These are phyloP conservation scores for Lachancea nothofagi DNA, from an alignment of 805 yeast species.

Conservation along the genomic window DNA sequence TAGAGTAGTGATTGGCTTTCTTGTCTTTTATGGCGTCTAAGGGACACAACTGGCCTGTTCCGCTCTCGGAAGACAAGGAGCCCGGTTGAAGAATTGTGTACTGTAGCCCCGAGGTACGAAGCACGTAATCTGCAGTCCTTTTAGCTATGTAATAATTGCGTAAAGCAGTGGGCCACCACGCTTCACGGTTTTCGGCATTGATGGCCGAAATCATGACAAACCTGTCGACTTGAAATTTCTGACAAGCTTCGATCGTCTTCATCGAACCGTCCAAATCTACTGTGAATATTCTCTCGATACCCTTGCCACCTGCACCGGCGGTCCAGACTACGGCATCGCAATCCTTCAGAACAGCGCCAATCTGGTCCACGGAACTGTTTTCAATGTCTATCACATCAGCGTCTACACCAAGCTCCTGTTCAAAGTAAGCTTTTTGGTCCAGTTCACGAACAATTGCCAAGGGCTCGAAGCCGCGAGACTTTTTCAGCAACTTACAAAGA, in stretches of 20 bases:
- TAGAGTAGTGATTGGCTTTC: slow-evolving; percentile 23
- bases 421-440: slow-evolving; percentile 38
- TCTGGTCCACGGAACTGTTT: slow-evolving; percentile 31
- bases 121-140: slow-evolving; percentile 50
- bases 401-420: slow-evolving; percentile 33
- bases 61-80: slow-evolving; percentile 35
- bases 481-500: slow-evolving; percentile 35
- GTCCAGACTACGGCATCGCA: slow-evolving; percentile 53
- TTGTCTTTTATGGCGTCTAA: slow-evolving; percentile 16
- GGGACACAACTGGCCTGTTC: slow-evolving; percentile 39
- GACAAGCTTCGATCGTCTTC: slow-evolving; percentile 51
- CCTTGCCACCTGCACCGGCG: slow-evolving; percentile 60
- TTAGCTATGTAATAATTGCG: slow-evolving; percentile 54
- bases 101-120: slow-evolving; percentile 39
- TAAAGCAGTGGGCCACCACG: slow-evolving; percentile 38
- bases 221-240: slow-evolving; percentile 39
- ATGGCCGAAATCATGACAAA: slow-evolving; percentile 52
- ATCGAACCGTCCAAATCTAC: slow-evolving; percentile 63
- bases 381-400: slow-evolving; percentile 39
- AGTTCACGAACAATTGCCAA: slow-evolving; percentile 42
- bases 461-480: slow-evolving; percentile 32
- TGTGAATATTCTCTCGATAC: slow-evolving; percentile 39
- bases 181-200: slow-evolving; percentile 46
- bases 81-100: slow-evolving; percentile 59
- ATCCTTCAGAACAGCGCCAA: slow-evolving; percentile 39